A percentile compares a stretch with the other conserved stretches of the same genome.
Evolutionary conservation across 352 stramenopile genomes (phyloP).

Genomic region (Globisporangium barbulae): DNA sequence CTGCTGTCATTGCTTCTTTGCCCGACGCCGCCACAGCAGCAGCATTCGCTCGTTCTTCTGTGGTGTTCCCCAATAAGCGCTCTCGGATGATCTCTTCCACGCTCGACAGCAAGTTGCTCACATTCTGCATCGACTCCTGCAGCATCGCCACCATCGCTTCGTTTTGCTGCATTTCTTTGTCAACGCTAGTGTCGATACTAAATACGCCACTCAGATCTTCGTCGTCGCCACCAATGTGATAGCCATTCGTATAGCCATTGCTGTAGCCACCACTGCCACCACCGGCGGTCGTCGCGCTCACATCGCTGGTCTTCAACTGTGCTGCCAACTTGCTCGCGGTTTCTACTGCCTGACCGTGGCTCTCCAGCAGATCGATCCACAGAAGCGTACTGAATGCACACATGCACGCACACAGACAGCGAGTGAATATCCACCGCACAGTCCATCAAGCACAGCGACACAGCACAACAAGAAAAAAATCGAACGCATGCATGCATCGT

Average conservation of each 20-base stretch:
- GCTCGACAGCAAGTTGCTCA: conserved; percentile 12
- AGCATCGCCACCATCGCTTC: not conserved
- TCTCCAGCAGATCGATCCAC: conserved; percentile 20
- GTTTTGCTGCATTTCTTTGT: not conserved
- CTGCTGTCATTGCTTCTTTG: not conserved
- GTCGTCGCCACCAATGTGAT: not conserved
- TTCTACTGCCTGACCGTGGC: conserved; percentile 2
- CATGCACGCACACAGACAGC: not conserved
- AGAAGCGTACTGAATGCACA: conserved; percentile 6
- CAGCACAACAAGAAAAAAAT: not conserved
- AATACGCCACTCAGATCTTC: not conserved
- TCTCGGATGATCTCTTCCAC: conserved; percentile 17
- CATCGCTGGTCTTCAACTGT: not conserved
- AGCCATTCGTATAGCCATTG: not conserved
- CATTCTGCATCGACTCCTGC: conserved; percentile 7
- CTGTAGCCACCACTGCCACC: not conserved
- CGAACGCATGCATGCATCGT: not conserved
- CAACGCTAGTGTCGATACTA: not conserved
- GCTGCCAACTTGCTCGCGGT: conserved; percentile 2
- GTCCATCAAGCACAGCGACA: not conserved
- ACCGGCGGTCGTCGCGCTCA: not conserved
- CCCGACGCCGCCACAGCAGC: too few species aligned
- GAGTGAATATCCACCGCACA: not conserved
- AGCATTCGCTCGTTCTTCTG: not conserved
- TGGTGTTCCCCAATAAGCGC: conserved; percentile 2